Base-by-base conservation (phyloP, 805 yeast species). In the Candida boleticola region DNA sequence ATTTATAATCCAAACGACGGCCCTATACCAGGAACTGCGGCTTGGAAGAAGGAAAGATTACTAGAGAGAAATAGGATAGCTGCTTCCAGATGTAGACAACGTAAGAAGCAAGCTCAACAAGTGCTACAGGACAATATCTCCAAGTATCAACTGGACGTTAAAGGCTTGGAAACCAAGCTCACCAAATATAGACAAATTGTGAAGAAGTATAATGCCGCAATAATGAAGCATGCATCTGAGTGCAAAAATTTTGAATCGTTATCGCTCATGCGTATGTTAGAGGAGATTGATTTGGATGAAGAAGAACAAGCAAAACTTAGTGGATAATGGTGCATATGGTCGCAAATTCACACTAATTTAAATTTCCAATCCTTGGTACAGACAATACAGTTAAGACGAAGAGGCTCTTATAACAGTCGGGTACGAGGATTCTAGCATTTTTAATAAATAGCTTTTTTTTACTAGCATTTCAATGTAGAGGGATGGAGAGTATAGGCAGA, bases 101-200 rank as follows among this genome's bases (percentile, higher is more conserved):
- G 85, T 31, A 81, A 81, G 60, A 82, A 82, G 52, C 77, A 80
- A 41, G 82, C 87, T 1, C 92, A 84, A 52, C 71, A 76, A 44
- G 81, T 82, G 57, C 60, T 85, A 46, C 83, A 82, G 54, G 77
- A 73, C 45, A 84, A 80, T 52, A 75, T 81, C 29, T 75, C 71
- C 35, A 71, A 68, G 39, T 66, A 75, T 37, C 66, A 73, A 39
- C 55, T 50, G 14, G 79, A 80, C 45, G 73, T 80, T 45, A 55
- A 54, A 4, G 53, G 55, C 1, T 53, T 50, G 37, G 45, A 47
- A 25, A 41, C 21, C 10, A 46, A 47, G 41, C 36, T 66, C 17
- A 38, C 48, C 16, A 55, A 59, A 41, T 57, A 57, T 38, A 57
- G 57, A 43, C 44, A 45, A 22, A 37, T 58, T 6, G 14, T 60